Conservation (phyloP, 1,284 basidiomycete genomes). For the Tylopilus microsporus region DNA sequence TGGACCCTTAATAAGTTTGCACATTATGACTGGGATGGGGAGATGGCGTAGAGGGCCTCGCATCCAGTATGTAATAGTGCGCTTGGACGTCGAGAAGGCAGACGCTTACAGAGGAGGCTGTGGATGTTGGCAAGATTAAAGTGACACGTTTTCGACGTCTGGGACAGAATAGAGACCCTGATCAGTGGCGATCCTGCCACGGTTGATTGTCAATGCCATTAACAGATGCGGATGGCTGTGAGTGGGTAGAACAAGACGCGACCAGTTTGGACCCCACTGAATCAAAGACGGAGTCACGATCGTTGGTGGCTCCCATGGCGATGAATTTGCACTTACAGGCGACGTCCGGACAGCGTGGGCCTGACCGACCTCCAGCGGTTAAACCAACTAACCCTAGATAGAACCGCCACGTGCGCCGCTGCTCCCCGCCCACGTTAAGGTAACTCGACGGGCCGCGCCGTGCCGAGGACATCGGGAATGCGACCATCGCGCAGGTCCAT, state of each 20-base stretch:
- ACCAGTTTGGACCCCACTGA: neutral
- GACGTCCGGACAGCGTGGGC: constrained; percentile 12
- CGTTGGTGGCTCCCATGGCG: constrained; percentile 20
- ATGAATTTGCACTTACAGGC: constrained; percentile 16
- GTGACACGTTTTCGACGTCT: constrained; percentile 30
- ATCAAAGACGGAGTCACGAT: constrained; percentile 19
- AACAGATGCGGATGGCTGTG: neutral
- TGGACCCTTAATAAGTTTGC: constrained; percentile 56
- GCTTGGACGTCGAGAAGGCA: constrained; percentile 16
- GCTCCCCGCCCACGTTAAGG: constrained; percentile 13
- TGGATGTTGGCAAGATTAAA: constrained; percentile 4
- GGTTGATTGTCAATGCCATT: constrained; percentile 7
- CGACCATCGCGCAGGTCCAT: constrained; percentile 22
- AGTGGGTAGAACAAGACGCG: neutral
- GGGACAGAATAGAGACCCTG: constrained; percentile 18
- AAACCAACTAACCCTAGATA: constrained; percentile 3
- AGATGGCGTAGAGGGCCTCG: constrained; percentile 20
- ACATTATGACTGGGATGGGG: constrained; percentile 66
- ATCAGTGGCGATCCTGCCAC: constrained; percentile 27
- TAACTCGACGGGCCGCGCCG: constrained; percentile 6
- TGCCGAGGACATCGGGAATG: constrained; percentile 17
- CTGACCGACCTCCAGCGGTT: neutral
- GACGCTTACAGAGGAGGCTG: constrained; percentile 11
- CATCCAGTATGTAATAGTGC: constrained; percentile 7
- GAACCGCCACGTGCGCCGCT: constrained; percentile 13